A percentile compares a stretch with the other conserved stretches of the same genome.
phyloP scores from a whole-genome alignment of 352 stramenopile genomes.

The Pythium periplocum region DNA sequence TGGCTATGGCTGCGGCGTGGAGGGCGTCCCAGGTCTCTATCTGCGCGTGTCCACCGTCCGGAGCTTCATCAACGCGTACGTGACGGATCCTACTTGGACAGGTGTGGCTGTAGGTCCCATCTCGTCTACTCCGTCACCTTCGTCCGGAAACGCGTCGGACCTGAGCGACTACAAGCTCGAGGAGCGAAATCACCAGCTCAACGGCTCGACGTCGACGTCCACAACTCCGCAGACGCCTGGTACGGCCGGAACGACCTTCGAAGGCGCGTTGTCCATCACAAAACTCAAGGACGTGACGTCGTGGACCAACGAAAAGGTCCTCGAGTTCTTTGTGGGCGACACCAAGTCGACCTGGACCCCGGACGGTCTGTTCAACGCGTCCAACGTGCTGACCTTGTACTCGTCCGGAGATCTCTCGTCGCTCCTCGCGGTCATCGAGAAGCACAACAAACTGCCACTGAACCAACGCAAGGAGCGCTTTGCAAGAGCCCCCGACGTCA shows the following conservation, averaged over 20 bases:
- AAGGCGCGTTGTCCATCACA: neutral
- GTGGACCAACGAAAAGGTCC: constrained; percentile 5
- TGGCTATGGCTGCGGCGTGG: constrained; percentile 29
- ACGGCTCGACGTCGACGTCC: neutral
- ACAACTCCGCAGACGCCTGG: neutral
- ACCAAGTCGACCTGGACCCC: neutral
- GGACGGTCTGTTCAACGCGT: constrained; percentile 7
- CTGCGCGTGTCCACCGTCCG: constrained; percentile 20
- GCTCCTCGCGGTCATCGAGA: constrained; percentile 4
- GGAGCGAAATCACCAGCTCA: constrained; percentile 8
- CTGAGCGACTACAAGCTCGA: constrained; percentile 8
- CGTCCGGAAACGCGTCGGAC: neutral
- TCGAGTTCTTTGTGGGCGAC: constrained; percentile 20
- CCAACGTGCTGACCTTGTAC: constrained; percentile 12
- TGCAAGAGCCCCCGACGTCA: neutral
- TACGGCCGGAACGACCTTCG: neutral
- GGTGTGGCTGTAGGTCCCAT: neutral
- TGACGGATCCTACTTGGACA: constrained; percentile 7
- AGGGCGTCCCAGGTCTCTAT: constrained; percentile 30
- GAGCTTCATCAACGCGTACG: constrained; percentile 26
- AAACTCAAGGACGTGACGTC: neutral
- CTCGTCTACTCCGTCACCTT: neutral
- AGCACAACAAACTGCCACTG: constrained; percentile 8
- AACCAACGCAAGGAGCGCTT: constrained; percentile 16
- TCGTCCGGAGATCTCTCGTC: constrained; percentile 3